Base-by-base conservation (phyloP, 2,329 filamentous ascomycete genomes). In the Cladosporium sp. region DNA sequence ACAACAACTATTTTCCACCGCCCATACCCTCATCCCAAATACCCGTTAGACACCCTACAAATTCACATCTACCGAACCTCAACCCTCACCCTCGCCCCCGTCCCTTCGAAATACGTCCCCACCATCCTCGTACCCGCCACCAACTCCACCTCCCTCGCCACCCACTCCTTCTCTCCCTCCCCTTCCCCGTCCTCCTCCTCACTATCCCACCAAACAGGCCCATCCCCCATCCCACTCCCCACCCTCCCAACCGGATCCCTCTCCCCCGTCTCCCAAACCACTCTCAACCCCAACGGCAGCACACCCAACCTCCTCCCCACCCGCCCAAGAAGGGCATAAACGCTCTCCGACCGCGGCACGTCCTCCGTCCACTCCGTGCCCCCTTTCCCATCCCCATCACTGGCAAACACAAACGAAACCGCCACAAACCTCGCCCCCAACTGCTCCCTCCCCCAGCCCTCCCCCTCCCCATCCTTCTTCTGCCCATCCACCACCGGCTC, bases 241-340 rank as follows among this genome's bases (percentile, higher is more conserved):
- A 8, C 37, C n/a, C 3, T 3, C 79, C 60, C 57, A 0, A 89
- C 83, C 0, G 88, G 88, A 67, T 96, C 89, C 82, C 86, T 89
- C 68, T 96, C 91, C 17, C 89, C 88, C 7, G 90, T 96, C 71
- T 96, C 89, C 86, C 89, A 95, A 1, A 93, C 72, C 43, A 97
- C 68, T 36, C 76, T 78, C 54, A 92, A 71, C 37, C 71, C 70
- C 55, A 89, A 74, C 0, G 89, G 86, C 41, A 76, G 70, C 9
- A 87, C 59, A 1, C 70, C 74, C 61, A 95, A 89, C n/a, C 85
- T 66, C 57, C 80, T 84, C 0, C 84, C 86, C 0, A 89, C 85
- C 7, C 95, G 75, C 0, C 88, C 87, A 64, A 93, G 87, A 13
- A 96, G 80, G 3, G 83, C 79, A 61, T 96, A 97, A 5, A 91